Base-by-base conservation (phyloP, 441 rosid genomes). In the Erodium trifolium region DNA sequence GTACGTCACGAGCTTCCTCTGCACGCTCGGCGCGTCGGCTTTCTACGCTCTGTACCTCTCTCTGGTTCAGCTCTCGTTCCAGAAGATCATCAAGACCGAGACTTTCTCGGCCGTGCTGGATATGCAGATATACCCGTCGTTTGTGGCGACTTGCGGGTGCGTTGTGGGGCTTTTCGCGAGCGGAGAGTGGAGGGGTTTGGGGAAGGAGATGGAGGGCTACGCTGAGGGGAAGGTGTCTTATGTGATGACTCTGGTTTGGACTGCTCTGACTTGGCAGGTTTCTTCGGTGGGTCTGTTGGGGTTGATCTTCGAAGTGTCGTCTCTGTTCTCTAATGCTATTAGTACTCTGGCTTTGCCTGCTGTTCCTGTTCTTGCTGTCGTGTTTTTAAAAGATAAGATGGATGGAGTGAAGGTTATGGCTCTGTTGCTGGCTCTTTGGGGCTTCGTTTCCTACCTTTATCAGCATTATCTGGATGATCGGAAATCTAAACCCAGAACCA, bases 361-460 rank as follows among this genome's bases (percentile, higher is more conserved):
- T 31, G 74, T 82, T 4, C 90, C 90, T 4, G 67, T 86, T 49
- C 80, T 80, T 0, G 85, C 87, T 34, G 82, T 81, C 55, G 47
- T 86, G 19, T 70, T 82, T 65, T 84, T 81, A 63, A 77, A 70
- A 63, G 91, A 86, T 8, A 80, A 81, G 74, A 81, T 84, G 86
- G 74, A 79, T 63, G 87, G 84, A 4, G 67, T 80, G 16, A 86
- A 86, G 79, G 82, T 64, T 29, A 73, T 83, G 16, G 84, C 86
- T 2, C 59, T 86, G 86, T 5, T 83, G 70, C 17, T 84, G 78
- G 88, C 87, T 2, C 37, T 85, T 12, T 81, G 85, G 88, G 88
- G 87, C 10, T 86, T 83, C 27, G 49, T 74, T 66, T 86, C 88
- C 14, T 86, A 86, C 66, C 35, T 80, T 4, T 86, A 82, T 70